A percentile compares a stretch with the other conserved stretches of the same genome.
Conservation (phyloP, 2,329 filamentous ascomycete genomes). For the Colletotrichum theobromicola region DNA sequence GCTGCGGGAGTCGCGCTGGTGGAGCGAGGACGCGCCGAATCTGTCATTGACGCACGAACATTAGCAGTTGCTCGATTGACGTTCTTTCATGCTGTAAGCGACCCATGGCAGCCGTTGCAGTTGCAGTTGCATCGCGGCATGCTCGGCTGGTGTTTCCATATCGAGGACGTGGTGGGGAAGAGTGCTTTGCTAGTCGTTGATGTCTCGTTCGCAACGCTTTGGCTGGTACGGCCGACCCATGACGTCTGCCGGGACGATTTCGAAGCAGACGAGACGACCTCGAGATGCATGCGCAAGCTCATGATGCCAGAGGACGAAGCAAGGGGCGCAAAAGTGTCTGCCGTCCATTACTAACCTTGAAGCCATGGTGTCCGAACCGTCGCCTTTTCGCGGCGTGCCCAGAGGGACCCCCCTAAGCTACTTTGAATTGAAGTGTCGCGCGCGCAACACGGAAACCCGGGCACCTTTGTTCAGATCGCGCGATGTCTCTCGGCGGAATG, state of each 20-base stretch:
- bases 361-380: slow-evolving; percentile 16
- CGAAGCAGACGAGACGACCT: not conserved
- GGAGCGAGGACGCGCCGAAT: slow-evolving; percentile 71
- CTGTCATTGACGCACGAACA: slow-evolving; percentile 40
- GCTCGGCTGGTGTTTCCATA: not conserved
- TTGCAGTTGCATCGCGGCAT: not conserved
- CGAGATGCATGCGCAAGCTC: not conserved
- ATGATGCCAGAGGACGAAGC: not conserved
- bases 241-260: not conserved
- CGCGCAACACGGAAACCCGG: not conserved
- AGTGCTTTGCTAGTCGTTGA: too few species aligned
- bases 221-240: not conserved
- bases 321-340: not conserved
- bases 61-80: not conserved
- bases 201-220: not conserved
- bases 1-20: slow-evolving; percentile 75
- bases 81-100: not conserved
- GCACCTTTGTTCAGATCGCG: not conserved
- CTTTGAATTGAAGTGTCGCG: not conserved
- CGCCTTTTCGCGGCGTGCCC: not conserved
- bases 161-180: not conserved
- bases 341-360: slow-evolving; percentile 22
- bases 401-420: not conserved
- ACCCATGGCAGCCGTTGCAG: not conserved
- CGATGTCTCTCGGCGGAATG: not conserved